phyloP scores from a whole-genome alignment of 192 early-diverging fungal genomes.

The Backusella morwellensis region DNA sequence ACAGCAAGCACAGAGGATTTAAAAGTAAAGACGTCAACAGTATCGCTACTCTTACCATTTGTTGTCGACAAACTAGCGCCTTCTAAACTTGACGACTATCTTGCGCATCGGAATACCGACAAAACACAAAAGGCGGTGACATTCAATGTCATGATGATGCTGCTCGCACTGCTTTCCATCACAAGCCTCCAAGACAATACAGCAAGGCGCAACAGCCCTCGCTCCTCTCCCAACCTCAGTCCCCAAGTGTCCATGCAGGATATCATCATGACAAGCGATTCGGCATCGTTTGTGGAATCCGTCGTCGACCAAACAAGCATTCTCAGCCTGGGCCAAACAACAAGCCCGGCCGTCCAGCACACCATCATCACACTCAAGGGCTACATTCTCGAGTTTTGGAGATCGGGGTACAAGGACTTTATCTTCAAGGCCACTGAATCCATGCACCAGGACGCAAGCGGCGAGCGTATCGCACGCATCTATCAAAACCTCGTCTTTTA shows the following conservation, averaged over 20 bases:
- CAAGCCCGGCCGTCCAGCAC: not conserved
- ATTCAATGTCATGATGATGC: not conserved
- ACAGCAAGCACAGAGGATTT: conserved; percentile 7
- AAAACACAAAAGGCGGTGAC: not conserved
- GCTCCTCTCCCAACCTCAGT: conserved; percentile 9
- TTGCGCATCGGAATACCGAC: not conserved
- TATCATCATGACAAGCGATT: not conserved
- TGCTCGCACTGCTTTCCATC: conserved; percentile 11
- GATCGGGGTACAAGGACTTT: conserved; percentile 23
- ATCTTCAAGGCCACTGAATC: conserved; percentile 18
- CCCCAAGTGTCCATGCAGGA: conserved; percentile 9
- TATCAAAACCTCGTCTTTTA: conserved; percentile 25
- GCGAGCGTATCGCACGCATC: conserved; percentile 7
- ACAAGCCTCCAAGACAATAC: not conserved
- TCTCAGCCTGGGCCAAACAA: not conserved
- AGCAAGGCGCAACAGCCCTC: not conserved
- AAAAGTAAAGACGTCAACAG: not conserved
- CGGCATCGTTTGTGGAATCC: not conserved
- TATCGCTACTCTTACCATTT: not conserved
- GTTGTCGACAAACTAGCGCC: not conserved
- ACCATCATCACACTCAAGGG: not conserved
- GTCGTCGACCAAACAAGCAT: not conserved
- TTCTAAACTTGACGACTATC: not conserved
- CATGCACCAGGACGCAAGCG: conserved; percentile 18
- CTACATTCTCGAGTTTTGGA: conserved; percentile 33